Conservation (phyloP, 345 rosid species). For the Arabis hirsuta region DNA sequence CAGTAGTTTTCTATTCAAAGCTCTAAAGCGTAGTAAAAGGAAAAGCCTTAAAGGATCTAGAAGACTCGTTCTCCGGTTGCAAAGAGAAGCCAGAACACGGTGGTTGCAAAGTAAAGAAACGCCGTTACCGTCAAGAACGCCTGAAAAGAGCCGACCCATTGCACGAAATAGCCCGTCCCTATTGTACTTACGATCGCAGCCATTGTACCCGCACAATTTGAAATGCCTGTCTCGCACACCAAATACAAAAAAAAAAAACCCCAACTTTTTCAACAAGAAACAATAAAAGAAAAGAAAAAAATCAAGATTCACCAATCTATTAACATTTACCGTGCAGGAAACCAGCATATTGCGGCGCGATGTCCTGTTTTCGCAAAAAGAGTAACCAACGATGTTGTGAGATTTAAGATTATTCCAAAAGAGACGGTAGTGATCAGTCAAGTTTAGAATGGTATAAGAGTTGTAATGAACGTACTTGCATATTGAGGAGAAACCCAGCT, state of each 20-base stretch:
- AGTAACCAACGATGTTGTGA: slow-evolving; percentile 25
- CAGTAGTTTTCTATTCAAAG: neutral
- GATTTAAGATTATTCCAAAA: slow-evolving; percentile 11
- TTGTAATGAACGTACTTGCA: slow-evolving; percentile 64
- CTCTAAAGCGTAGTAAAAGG: neutral
- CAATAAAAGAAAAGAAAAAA: neutral
- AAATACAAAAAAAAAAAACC: slow-evolving; percentile 1
- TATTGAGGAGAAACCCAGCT: slow-evolving; percentile 95
- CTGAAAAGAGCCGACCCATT: slow-evolving; percentile 91
- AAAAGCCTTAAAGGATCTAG: slow-evolving; percentile 34
- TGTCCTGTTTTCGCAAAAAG: slow-evolving; percentile 61
- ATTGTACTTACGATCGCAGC: slow-evolving; percentile 95
- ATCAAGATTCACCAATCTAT: neutral
- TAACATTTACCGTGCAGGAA: slow-evolving; percentile 69
- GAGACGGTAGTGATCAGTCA: neutral
- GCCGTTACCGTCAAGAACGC: slow-evolving; percentile 84
- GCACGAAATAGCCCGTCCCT: slow-evolving; percentile 91
- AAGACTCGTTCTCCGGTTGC: slow-evolving; percentile 91
- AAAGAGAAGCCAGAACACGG: slow-evolving; percentile 72
- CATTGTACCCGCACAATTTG: slow-evolving; percentile 88
- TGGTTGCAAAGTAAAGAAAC: slow-evolving; percentile 66
- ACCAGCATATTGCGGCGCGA: slow-evolving; percentile 93
- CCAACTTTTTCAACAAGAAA: slow-evolving; percentile 32
- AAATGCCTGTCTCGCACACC: slow-evolving; percentile 56
- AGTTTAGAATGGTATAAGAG: neutral